Percentiles rank a stretch among this genome's conserved stretches.
Conservation (phyloP, 495 filamentous ascomycete genomes). For the Penicillium goetzii region DNA sequence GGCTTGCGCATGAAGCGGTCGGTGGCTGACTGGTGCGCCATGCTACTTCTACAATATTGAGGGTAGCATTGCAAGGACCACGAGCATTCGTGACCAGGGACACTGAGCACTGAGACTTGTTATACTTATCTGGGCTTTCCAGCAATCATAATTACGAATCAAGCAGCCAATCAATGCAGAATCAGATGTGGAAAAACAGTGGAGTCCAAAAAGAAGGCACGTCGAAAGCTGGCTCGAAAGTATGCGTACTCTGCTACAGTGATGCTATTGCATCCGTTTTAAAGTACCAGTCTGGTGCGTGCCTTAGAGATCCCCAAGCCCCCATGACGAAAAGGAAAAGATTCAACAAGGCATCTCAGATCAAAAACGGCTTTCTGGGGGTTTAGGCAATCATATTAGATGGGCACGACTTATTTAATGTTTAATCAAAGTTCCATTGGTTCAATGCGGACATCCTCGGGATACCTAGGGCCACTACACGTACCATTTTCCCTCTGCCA, state of each 20-base stretch:
- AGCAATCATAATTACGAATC: background rate
- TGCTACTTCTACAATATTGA: background rate
- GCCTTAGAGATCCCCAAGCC: background rate
- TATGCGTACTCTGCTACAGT: too few relatives aligned
- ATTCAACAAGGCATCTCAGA: background rate
- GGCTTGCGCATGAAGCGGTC: background rate
- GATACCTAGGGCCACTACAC: too few relatives aligned
- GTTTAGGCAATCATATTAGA: too few relatives aligned
- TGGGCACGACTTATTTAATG: background rate
- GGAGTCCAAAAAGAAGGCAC: too few relatives aligned
- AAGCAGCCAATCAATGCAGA: too few relatives aligned
- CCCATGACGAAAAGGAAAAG: background rate
- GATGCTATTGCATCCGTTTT: background rate
- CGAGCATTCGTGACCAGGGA: background rate
- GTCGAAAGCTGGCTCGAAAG: too few relatives aligned
- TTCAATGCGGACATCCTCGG: background rate
- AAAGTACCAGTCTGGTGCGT: background rate
- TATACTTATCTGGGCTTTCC: background rate
- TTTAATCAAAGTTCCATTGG: background rate
- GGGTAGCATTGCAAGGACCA: background rate
- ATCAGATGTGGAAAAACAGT: too few relatives aligned
- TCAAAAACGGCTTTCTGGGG: background rate
- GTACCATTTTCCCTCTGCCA: constrained; percentile 2
- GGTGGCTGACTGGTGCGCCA: background rate
- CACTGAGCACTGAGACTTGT: background rate